Evolutionary conservation across 257 asterid species (phyloP).

Genomic region (Solanum sejunctum): DNA sequence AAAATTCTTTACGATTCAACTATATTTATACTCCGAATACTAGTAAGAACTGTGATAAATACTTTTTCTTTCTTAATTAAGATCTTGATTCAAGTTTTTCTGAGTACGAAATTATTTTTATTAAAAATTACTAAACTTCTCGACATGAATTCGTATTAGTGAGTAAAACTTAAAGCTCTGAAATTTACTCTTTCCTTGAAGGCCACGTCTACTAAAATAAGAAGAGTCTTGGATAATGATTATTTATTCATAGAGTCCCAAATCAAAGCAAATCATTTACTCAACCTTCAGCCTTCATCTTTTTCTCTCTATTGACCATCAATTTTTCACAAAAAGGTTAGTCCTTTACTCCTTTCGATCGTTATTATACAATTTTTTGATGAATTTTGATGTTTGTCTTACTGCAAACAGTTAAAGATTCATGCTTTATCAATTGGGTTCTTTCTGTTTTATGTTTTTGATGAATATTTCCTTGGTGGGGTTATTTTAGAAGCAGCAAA

Average conservation of each 20-base stretch:
- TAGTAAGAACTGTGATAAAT: no score
- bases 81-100: no score
- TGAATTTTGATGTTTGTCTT: neutral
- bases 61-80: no score
- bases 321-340: constrained; percentile 8
- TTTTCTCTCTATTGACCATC: constrained; percentile 1
- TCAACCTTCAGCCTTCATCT: constrained; percentile 1
- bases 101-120: no score
- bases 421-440: neutral
- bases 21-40: neutral
- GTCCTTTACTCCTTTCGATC: neutral
- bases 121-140: no score
- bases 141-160: no score
- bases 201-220: neutral
- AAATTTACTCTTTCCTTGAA: neutral
- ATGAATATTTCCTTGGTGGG: constrained; percentile 2
- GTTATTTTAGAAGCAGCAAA: neutral
- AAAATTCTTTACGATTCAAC: no score
- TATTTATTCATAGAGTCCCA: neutral
- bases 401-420: neutral
- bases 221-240: neutral
- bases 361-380: neutral
- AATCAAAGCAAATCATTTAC: constrained; percentile 13
- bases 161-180: neutral
- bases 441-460: neutral